Conservation (phyloP, 257 asterid genomes). For the Solanum etuberosum region DNA sequence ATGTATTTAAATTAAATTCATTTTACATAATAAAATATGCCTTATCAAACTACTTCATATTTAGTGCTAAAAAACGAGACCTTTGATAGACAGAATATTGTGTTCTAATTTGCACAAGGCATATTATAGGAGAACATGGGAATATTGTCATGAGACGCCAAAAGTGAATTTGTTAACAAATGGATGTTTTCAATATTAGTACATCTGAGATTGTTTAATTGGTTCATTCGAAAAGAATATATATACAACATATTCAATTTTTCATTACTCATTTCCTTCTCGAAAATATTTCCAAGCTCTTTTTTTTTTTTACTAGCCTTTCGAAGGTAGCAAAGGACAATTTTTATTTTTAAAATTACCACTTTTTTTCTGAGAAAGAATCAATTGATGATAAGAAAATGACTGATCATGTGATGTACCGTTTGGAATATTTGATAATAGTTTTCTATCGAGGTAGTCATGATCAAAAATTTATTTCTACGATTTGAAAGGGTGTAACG, state of each 20-base stretch:
- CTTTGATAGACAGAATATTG: neutral
- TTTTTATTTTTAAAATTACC: neutral
- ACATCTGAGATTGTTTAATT: neutral
- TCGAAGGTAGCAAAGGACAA: neutral
- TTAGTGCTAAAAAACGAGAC: too few species aligned
- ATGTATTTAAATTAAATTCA: too few species aligned
- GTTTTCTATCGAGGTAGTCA: neutral
- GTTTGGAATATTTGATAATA: neutral
- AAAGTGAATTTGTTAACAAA: neutral
- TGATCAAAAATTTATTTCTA: neutral
- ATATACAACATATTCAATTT: neutral
- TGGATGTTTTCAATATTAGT: neutral
- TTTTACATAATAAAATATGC: too few species aligned
- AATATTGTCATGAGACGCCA: neutral
- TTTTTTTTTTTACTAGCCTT: neutral
- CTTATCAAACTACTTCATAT: too few species aligned
- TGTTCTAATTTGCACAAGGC: too few species aligned
- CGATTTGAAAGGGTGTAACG: too few species aligned
- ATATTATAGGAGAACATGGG: neutral
- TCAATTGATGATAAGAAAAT: neutral
- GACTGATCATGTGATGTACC: neutral
- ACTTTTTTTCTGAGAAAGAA: neutral
- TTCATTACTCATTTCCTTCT: neutral
- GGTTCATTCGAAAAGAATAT: neutral
- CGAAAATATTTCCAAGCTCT: neutral